Evolutionary conservation across 805 yeast genomes (phyloP), one percentile per base, ranked within the genome.

Genomic region (Ogataea trehalophila): DNA sequence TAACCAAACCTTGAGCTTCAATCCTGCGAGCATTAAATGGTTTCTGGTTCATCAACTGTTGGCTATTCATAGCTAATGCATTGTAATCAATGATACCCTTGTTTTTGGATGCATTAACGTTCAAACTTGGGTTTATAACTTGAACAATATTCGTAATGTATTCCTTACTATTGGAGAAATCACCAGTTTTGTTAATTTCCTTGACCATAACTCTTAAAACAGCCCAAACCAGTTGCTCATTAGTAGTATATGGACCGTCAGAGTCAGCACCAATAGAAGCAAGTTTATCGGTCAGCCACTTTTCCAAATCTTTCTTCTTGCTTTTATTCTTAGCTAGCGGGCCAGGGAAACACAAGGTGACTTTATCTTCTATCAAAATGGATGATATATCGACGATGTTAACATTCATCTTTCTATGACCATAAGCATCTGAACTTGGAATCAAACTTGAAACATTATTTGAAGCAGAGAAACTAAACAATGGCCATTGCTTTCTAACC

Each of bases 401-500:
- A 6, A 84, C 56, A 2, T 55, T 56, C 17, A 61, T 57, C 37
- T 57, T 56, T 11, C 63, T 58, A 42, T 57, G 62, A 14, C 66
- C 68, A 49, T 63, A 69, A n/a, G 67, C 65, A 55, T 64, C 60
- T 34, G 69, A 63, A 2, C 68, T 54, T 6, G 83, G 80, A 39
- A 79, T 59, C 47, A 75, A 69, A 35, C 70, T 70, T 3, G 76
- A 73, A 17, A 77, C 57, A 41, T 69, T 74, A 6, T 67, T 63
- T 3, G 79, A 71, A 18, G 67, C 68, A 26, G 79, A 71, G 85
- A 94, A 89, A 48, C 76, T 72, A 61, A 87, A 85, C 33, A 89
- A 60, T 0, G 96, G 95, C 66, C 85, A 85, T 60, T 87, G 95
- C 46, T 85, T 72, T 41, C 69, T 65, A 22, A 73, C 64, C 44